Percentiles rank a stretch among this genome's conserved stretches.
Conservation (phyloP, 148 eudicot species). For the Camellia lanceoleosa region DNA sequence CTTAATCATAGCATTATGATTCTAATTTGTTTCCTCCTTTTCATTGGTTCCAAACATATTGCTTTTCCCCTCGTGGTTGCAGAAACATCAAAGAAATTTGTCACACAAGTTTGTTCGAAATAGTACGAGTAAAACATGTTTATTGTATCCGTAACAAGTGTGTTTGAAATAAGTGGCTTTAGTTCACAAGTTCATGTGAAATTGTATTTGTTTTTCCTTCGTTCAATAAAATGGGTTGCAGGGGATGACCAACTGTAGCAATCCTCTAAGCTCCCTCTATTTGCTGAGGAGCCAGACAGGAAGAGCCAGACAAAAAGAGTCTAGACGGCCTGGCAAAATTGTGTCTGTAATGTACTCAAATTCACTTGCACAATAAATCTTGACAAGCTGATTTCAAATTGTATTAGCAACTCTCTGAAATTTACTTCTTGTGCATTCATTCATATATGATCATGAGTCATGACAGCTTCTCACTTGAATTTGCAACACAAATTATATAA, state of each 20-base stretch:
- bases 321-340: too few species aligned
- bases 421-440: background rate
- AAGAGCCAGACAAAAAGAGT: too few species aligned
- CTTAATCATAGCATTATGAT: background rate
- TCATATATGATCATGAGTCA: too few species aligned
- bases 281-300: too few species aligned
- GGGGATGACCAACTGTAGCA: too few species aligned
- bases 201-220: background rate
- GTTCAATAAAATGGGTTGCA: too few species aligned
- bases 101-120: background rate
- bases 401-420: background rate
- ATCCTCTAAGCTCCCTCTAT: too few species aligned
- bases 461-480: too few species aligned
- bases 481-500: too few species aligned
- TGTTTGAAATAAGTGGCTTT: background rate
- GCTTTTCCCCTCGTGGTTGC: slow-evolving; percentile 78
- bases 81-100: slow-evolving; percentile 46
- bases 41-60: slow-evolving; percentile 32
- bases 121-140: background rate
- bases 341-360: too few species aligned
- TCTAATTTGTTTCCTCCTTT: background rate
- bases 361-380: background rate
- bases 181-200: background rate
- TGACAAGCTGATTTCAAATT: background rate
- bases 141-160: background rate